Base-by-base conservation (phyloP, 352 stramenopile genomes). In the Globisporangium uncinulatum region DNA sequence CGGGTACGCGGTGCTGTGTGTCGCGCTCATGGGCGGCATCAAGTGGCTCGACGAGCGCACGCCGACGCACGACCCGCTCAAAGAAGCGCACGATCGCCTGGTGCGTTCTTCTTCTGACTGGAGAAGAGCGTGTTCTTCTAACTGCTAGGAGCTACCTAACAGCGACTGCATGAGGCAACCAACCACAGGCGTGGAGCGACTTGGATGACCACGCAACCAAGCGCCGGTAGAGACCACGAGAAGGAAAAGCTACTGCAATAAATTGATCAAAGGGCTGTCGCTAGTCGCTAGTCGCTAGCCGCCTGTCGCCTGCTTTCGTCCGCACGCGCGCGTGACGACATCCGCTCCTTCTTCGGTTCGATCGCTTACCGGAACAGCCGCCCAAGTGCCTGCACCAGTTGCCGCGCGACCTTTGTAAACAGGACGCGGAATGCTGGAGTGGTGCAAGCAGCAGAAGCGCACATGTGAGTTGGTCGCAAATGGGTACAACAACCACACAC, bases 11-110 rank as follows among this genome's bases (percentile, higher is more conserved):
- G 74, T 72, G 53, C 59, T 91, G 49, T 91, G 81, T 51, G 59
- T 89, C 9, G 76, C 56, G 41, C 56, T 91, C 46, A 79, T 81
- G 13, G 63, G 63, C 21, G 76, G 76, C 15, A 89, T 89, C 66
- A 83, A 86, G 61, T 89, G 78, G 59, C 62, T 91, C 63, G 78
- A 91, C 57, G 68, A 79, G 41, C 73, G 83, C 55, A 82, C 70
- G 63, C 77, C 76, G 6, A 66, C 76, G 46, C 51, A 42, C 17
- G 66, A 83, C 50, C 58, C 67, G 44, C 63, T 65, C 44, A 67
- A 69, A 29, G 56, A 62, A 19, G 65, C 65, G 21, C 57, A 70
- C 34, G 78, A 87, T 53, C 56, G 46, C 49, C 57, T 86, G 66
- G 79, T 89, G 54, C 54, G 66, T 69, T 34, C 32, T 7, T 31